Conservation (phyloP, 345 rosid genomes). For the Capsella bursapastoris region DNA sequence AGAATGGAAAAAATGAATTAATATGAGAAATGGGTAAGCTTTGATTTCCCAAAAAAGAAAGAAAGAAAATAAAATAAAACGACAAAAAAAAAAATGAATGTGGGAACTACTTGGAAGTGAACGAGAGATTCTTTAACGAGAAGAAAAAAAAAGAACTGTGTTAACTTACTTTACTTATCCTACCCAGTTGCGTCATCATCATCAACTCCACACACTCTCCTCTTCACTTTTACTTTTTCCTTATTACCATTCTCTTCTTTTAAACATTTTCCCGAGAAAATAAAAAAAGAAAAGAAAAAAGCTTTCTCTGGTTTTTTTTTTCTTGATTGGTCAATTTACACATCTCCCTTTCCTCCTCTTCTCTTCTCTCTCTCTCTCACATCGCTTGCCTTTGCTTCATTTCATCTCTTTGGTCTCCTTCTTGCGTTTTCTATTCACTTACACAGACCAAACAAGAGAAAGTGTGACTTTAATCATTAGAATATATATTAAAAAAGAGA, state of each 20-base stretch:
- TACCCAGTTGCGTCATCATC: conserved; percentile 47
- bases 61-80: not conserved
- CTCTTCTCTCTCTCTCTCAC: conserved; percentile 2
- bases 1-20: too few relatives aligned
- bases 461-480: not conserved
- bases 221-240: conserved; percentile 19
- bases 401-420: conserved; percentile 45
- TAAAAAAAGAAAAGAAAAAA: conserved; percentile 15
- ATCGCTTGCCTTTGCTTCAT: conserved; percentile 23
- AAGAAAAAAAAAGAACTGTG: conserved; percentile 47
- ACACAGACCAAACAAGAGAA: not conserved
- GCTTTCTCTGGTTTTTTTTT: conserved; percentile 42
- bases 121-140: conserved; percentile 51
- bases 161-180: conserved; percentile 35
- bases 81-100: conserved; percentile 41
- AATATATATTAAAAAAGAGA: not conserved
- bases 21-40: not conserved
- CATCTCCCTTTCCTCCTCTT: conserved; percentile 19
- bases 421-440: conserved; percentile 22
- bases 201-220: conserved; percentile 43
- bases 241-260: conserved; percentile 8
- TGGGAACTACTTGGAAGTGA: conserved; percentile 40
- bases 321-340: conserved; percentile 46
- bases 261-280: conserved; percentile 18
- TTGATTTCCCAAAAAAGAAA: conserved; percentile 31